Conservation (phyloP, 805 yeast species). For the Candida qinlingensis region DNA sequence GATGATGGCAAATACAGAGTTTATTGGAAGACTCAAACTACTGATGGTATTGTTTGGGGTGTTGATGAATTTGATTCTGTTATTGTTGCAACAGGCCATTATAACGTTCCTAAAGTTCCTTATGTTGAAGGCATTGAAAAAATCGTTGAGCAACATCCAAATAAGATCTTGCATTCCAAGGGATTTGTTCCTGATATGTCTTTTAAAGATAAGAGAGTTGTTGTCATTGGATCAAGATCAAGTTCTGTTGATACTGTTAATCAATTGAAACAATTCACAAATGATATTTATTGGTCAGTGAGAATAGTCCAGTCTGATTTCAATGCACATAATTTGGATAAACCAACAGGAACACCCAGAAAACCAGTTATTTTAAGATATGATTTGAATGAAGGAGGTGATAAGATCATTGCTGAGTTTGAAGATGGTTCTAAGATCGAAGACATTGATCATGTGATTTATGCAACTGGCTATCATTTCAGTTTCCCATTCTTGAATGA, state of each 20-base stretch:
- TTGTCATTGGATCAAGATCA: constrained; percentile 40
- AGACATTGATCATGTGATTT: constrained; percentile 49
- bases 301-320: not conserved
- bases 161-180: constrained; percentile 24
- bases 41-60: constrained; percentile 27
- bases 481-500: constrained; percentile 29
- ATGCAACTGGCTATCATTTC: constrained; percentile 65
- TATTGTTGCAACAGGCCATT: constrained; percentile 54
- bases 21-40: constrained; percentile 12
- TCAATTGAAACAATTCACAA: constrained; percentile 25
- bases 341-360: constrained; percentile 1
- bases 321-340: not conserved
- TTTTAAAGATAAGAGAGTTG: constrained; percentile 35
- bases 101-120: constrained; percentile 51
- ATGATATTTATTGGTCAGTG: constrained; percentile 46
- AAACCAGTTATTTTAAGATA: constrained; percentile 2
- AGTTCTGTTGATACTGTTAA: constrained; percentile 41
- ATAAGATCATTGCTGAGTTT: constrained; percentile 30
- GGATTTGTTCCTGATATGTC: constrained; percentile 34
- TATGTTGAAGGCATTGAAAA: constrained; percentile 40
- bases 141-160: constrained; percentile 33
- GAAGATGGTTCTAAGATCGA: constrained; percentile 37
- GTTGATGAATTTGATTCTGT: constrained; percentile 50
- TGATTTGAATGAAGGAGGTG: constrained; percentile 3
- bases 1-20: not conserved